phyloP scores from a whole-genome alignment of 176 grass and related monocot species.

The Carex cristatella region DNA sequence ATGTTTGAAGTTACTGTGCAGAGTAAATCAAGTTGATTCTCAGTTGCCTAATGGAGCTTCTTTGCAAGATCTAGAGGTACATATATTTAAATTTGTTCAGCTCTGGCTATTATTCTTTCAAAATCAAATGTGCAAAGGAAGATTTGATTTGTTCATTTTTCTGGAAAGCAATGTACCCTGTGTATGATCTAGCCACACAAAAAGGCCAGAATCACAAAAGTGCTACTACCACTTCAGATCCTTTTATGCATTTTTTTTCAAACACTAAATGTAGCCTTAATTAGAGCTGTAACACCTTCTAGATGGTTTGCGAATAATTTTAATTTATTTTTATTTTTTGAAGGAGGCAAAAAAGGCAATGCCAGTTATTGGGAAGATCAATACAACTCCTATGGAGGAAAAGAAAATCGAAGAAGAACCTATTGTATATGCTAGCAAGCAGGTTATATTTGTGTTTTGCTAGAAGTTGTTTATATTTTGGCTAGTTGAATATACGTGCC shows the following conservation, averaged over 20 bases:
- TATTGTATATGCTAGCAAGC: slow-evolving; percentile 73
- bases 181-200: background rate
- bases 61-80: slow-evolving; percentile 81
- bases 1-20: slow-evolving; percentile 28
- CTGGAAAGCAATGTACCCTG: background rate
- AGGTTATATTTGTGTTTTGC: slow-evolving; percentile 41
- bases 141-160: background rate
- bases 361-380: slow-evolving; percentile 52
- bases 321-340: background rate
- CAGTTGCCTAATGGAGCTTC: slow-evolving; percentile 45
- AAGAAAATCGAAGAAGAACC: slow-evolving; percentile 75
- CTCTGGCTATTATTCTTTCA: background rate
- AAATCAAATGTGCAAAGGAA: background rate
- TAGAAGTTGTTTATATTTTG: background rate
- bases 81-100: background rate
- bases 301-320: background rate
- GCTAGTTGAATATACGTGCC: background rate
- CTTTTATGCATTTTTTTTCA: background rate
- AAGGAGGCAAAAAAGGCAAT: slow-evolving; percentile 82
- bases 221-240: background rate
- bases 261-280: background rate
- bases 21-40: slow-evolving; percentile 42
- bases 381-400: slow-evolving; percentile 60
- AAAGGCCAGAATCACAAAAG: background rate
- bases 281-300: background rate